Evolutionary conservation across 495 filamentous ascomycete species (phyloP).

Genomic region (Penicillium pulvis): DNA sequence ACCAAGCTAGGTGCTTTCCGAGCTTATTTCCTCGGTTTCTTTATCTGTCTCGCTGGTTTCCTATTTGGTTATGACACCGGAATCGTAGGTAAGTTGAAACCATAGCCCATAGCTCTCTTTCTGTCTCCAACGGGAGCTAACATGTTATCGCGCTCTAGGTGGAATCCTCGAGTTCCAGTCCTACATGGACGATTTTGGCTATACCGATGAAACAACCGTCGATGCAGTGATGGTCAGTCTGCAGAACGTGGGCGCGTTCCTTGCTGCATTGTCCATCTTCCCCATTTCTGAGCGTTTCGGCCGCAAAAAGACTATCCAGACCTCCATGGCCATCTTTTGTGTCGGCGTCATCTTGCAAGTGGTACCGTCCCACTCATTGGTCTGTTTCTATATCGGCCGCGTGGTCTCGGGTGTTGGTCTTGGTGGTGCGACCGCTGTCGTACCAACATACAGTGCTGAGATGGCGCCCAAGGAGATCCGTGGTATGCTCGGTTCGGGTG

Average conservation of each 20-base stretch:
- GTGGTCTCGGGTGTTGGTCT: slow-evolving; percentile 58
- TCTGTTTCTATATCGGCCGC: slow-evolving; percentile 49
- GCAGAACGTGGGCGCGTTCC: slow-evolving; percentile 34
- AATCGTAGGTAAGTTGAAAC: slow-evolving; percentile 26
- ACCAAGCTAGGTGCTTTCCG: slow-evolving; percentile 29
- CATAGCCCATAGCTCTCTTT: not conserved
- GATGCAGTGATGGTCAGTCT: slow-evolving; percentile 33
- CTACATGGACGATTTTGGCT: slow-evolving; percentile 27
- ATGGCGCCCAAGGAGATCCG: slow-evolving; percentile 57
- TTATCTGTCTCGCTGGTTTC: slow-evolving; percentile 30
- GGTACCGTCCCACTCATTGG: slow-evolving; percentile 43
- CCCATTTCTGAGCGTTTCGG: slow-evolving; percentile 43
- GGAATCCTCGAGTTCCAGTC: slow-evolving; percentile 29
- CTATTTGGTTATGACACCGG: slow-evolving; percentile 35
- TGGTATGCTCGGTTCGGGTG: slow-evolving; percentile 49
- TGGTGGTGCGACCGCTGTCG: slow-evolving; percentile 53
- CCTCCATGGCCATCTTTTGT: slow-evolving; percentile 44
- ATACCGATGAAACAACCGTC: slow-evolving; percentile 30
- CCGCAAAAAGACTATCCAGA: slow-evolving; percentile 45
- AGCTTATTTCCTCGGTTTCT: slow-evolving; percentile 33
- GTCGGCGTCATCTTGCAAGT: slow-evolving; percentile 48
- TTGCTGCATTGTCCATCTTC: slow-evolving; percentile 43
- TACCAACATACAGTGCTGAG: slow-evolving; percentile 57
- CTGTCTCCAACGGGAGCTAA: not conserved
- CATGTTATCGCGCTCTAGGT: slow-evolving; percentile 10